Evolutionary conservation across 2,329 filamentous ascomycete genomes (phyloP).

Genomic region (Colletotrichum cordylinicola): DNA sequence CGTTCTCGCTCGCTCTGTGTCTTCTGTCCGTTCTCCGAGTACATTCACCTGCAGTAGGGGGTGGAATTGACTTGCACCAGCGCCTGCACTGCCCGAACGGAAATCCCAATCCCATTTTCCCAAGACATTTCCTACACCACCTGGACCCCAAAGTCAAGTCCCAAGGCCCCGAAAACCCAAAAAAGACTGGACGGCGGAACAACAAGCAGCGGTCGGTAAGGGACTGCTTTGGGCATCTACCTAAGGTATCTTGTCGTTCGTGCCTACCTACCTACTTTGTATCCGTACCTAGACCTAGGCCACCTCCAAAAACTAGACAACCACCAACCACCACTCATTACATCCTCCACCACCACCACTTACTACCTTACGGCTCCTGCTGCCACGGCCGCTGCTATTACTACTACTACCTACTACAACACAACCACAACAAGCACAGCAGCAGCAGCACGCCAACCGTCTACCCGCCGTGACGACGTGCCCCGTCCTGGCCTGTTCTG

Average conservation of each 20-base stretch:
- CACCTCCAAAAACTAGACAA: background rate
- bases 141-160: background rate
- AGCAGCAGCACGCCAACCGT: slow-evolving; percentile 1
- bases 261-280: background rate
- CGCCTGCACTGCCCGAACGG: background rate
- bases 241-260: background rate
- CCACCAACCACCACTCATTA: background rate
- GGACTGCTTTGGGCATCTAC: background rate
- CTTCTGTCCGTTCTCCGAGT: slow-evolving; percentile 9
- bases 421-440: background rate
- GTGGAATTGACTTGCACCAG: background rate
- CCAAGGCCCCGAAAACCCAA: background rate
- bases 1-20: slow-evolving; percentile 7
- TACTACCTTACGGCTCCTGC: background rate
- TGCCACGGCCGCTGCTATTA: background rate
- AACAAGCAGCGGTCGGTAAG: background rate
- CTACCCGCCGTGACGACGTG: slow-evolving; percentile 14
- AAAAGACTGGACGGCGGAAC: background rate
- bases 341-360: background rate
- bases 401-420: background rate
- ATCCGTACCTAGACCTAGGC: background rate
- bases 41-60: background rate
- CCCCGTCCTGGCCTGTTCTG: background rate
- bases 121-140: background rate
- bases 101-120: background rate